phyloP scores from a whole-genome alignment of 371 early-diverging fungal genomes.

The Homolaphlyctis polyrhiza region DNA sequence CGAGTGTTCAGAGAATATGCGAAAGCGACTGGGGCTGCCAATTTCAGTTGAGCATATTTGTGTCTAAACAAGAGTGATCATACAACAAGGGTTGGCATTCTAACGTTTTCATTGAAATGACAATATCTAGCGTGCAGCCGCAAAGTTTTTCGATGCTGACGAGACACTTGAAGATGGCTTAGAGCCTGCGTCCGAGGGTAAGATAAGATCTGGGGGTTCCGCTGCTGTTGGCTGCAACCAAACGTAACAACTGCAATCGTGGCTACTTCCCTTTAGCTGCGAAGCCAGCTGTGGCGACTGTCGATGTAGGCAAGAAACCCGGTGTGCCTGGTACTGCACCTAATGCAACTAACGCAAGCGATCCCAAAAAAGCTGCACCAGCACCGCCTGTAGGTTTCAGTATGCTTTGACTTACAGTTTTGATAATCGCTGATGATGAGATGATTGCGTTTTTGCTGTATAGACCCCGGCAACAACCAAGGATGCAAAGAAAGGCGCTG shows the following conservation, averaged over 20 bases:
- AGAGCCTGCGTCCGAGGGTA: neutral
- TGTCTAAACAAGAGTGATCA: slow-evolving; percentile 5
- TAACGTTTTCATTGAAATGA: no score
- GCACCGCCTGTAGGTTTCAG: neutral
- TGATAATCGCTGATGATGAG: no score
- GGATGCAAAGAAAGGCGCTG: slow-evolving; percentile 12
- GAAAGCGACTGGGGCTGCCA: slow-evolving; percentile 23
- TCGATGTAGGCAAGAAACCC: slow-evolving; percentile 2
- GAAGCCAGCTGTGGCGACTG: neutral
- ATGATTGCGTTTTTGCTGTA: no score
- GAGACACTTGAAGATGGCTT: neutral
- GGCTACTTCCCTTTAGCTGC: neutral
- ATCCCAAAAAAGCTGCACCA: slow-evolving; percentile 3
- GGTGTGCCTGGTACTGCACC: neutral
- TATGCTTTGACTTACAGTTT: no score
- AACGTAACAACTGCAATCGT: no score
- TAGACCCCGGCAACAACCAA: slow-evolving; percentile 8
- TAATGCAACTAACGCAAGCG: neutral
- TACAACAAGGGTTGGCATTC: no score
- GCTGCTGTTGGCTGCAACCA: neutral
- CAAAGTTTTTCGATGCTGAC: neutral
- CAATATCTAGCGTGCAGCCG: slow-evolving; percentile 1
- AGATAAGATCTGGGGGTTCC: neutral
- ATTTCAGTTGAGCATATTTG: no score
- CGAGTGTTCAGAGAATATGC: slow-evolving; percentile 23